Base-by-base conservation (phyloP, 805 yeast species). In the Saturnispora dispora region DNA sequence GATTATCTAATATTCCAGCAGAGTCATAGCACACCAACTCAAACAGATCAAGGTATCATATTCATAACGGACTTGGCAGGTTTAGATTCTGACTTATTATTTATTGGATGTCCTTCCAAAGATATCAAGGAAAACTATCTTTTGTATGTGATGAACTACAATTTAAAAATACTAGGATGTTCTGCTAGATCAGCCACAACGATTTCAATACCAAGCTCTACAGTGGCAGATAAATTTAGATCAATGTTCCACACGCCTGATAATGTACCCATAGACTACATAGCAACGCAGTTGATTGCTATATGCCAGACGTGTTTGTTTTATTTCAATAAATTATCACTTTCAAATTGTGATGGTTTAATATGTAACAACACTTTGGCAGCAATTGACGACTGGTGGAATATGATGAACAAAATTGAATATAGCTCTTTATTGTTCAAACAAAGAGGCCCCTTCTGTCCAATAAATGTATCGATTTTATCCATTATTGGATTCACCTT, bases 351-450 rank as follows among this genome's bases (percentile, higher is more conserved):
- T 52, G 97, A 93, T 67, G 98, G 99, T 0, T 69, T 91, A 15
- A 68, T 89, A 2, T 91, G 98, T 64, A 78, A 80, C 52, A 74
- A 76, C 52, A 91, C 99, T 0, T 83, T 83, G 54, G 73, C 68
- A 22, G 95, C 95, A 0, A 75, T 88, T 23, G 60, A 65, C 2
- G 71, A 74, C 44, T 91, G 98, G 97, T 91, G 98, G 97, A 73
- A 72, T 36, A 63, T 78, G 35, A 51, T 64, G 2, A 25, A 39
- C 0, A 55, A 54, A 6, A 76, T 84, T 55, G 69, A 60, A 51
- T 25, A 48, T 13, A 53, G 63, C 22, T 40, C 58, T 11, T 50
- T 53, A 3, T 32, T 58, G 6, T 39, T 65, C 27, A 67, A 30
- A 53, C 55, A 51, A 15, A 57, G 50, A 39, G 63, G 60, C 4